Evolutionary conservation across 768 basidiomycete species (phyloP), one percentile per base, ranked within the genome.

Genomic region (Termitomyces sp.): DNA sequence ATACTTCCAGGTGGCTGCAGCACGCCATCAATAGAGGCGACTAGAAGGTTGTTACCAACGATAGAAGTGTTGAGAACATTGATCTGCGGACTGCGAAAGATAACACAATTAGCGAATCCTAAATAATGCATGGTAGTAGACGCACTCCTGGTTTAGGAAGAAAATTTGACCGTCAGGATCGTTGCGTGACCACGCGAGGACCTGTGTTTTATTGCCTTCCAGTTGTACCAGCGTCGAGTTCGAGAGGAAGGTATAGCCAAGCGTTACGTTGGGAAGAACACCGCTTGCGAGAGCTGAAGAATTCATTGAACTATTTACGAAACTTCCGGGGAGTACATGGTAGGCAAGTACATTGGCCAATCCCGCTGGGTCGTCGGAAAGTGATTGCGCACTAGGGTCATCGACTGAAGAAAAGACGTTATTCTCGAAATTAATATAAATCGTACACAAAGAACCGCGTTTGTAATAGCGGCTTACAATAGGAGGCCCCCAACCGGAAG

Each of bases 211-310:
- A 61, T 78, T 78, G 6, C 80, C 87, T 62, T 87, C 86, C 0
- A 90, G 79, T 22, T 64, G 67, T 8, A 86, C 81, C 30, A 78
- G 67, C 0, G 71, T 57, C 0, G 78, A 63, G 40, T 79, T 75
- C 44, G 78, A 79, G 44, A 89, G 75, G n/a, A 85, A 71, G 0
- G 88, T 86, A 41, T 85, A 79, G 1, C 84, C 85, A 54, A 91
- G 70, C 0, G 87, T 88, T 60, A 77, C 74, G 62, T 80, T 82
- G 2, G 87, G 86, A 56, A 71, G 79, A 16, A 70, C 67, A 11
- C 71, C 69, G n/a, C 76, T 72, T 10, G 70, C 59, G 5, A 76
- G 72, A 44, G 71, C 57, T 1, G 63, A 59, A n/a, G 59, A 32
- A 14, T 45, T 55, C 41, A 58, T 40, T 30, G 58, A 54, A 35